Evolutionary conservation across 2,329 filamentous ascomycete species (phyloP), one percentile per base, ranked within the genome.

Genomic region (Verticillium zaregamsianum): DNA sequence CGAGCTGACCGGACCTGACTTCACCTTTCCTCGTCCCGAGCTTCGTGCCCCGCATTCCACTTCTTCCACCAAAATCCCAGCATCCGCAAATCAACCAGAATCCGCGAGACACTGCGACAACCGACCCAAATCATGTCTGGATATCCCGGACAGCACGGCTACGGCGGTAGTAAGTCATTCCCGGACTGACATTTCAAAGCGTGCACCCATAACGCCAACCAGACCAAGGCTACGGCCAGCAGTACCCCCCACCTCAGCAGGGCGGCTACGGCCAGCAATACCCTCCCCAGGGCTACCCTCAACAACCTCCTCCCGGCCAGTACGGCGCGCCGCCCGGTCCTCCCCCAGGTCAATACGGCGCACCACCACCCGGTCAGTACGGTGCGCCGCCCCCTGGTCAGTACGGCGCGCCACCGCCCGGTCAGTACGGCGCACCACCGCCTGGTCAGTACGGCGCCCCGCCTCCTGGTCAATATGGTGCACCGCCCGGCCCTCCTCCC

Each of bases 201-300:
- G 20, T n/a, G 39, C 39, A 45, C 39, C n/a, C 6, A 39, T 58
- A 23, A 58, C 57, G 15, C 7, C 25, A 45, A 6, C 75, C 73
- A 40, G 71, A 71, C 33, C 76, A 77, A 64, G 77, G 76, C 66
- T 78, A 79, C 66, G 74, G 75, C 45, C 74, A 74, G 40, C 71
- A 75, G 63, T 72, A 74, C 31, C 71, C 71, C 33, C 68, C 28
- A 28, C 28, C 71, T 66, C 20, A 69, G 45, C 45, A 70, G 3
- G 71, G 65, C 60, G 67, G 65, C 15, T 76, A 76, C 65, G 68
- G 71, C 31, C 67, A 67, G 45, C 67, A 65, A 17, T 70, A 68
- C 54, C 68, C 68, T n/a, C 67, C 68, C 14, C 68, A 69, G 17
- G 71, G 74, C 5, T 49, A 49, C 20, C 71, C 74, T 15, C 75